These are phyloP conservation scores for Salvia hispanica DNA, from an alignment of 257 asterid species.

Conservation along the genomic window DNA sequence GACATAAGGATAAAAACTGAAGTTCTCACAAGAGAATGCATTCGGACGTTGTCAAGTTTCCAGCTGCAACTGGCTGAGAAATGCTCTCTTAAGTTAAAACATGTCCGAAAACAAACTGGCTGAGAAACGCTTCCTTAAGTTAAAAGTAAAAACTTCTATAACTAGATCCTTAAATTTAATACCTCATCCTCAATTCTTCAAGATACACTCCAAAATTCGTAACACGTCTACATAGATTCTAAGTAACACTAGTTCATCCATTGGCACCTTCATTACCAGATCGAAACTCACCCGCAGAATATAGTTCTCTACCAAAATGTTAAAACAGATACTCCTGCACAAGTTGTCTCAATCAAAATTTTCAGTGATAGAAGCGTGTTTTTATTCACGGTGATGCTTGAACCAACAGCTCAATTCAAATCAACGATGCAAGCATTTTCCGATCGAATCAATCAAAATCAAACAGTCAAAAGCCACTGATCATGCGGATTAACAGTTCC, in stretches of 20 bases:
- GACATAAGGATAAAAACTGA: neutral
- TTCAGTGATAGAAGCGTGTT: neutral
- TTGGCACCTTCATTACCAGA: neutral
- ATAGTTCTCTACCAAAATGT: neutral
- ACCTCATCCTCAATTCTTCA: neutral
- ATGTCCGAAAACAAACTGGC: neutral
- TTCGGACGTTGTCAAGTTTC: neutral
- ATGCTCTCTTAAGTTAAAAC: conserved; percentile 11
- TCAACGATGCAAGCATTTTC: too few species aligned
- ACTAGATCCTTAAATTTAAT: neutral
- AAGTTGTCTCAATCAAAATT: neutral
- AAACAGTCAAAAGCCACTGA: conserved; percentile 10
- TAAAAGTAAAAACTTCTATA: neutral
- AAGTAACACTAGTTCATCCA: neutral
- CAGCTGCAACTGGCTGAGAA: conserved; percentile 6
- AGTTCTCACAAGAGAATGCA: neutral
- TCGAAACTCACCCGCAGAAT: conserved; percentile 9
- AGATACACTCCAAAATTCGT: neutral
- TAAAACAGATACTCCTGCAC: neutral
- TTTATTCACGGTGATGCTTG: neutral
- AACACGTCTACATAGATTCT: neutral
- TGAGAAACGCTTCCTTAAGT: too few species aligned
- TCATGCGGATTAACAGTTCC: conserved; percentile 15
- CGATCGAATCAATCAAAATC: neutral
- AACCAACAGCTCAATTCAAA: neutral